Base-by-base conservation (phyloP, 179 eudicot species). In the Sideroxylon spinosum region DNA sequence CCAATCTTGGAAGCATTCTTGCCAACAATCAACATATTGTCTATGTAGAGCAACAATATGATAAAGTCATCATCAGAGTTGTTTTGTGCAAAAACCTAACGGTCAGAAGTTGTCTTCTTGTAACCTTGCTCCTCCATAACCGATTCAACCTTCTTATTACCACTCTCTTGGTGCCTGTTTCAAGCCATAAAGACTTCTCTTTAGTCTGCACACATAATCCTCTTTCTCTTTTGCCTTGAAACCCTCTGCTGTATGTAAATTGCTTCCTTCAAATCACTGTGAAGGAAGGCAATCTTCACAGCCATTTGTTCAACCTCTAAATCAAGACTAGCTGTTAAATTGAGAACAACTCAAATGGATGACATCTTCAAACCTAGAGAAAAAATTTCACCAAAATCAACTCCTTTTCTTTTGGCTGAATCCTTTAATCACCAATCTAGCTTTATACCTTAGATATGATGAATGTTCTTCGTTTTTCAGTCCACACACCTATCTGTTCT, bases 401-500 rank as follows among this genome's bases (percentile, higher is more conserved):
- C 49, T 20, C 71, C 50, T 8, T 55, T 70, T 78, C 48, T 26
- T 46, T 28, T 46, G 76, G 61, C 32, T 17, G 29, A 62, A 72
- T 3, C 77, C 81, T 7, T 71, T 79, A 1, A 63, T 77, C 25
- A 79, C 72, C 23, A 79, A 28, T 65, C 71, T 72, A 61, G 72
- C 71, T 64, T 72, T 79, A 8, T 72, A 50, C 2, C 71, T 32
- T 22, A 64, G 77, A 2, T 0, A 6, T 52, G 64, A 71, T 17
- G 57, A 25, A 7, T 50, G 50, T 22, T 80, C 75, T 9, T 74
- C 69, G 22, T 57, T 28, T 61, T 80, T 74, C 61, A 52, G 12
- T 52, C 7, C 7, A 4, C 7, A 52, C 14, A 52, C 55, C 55
- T 7, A 52, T 52, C 10, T 52, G 14, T 52, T 52, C 55, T 52